phyloP scores from a whole-genome alignment of 2,329 filamentous ascomycete species.

The Ceratocystis lukuohia region DNA sequence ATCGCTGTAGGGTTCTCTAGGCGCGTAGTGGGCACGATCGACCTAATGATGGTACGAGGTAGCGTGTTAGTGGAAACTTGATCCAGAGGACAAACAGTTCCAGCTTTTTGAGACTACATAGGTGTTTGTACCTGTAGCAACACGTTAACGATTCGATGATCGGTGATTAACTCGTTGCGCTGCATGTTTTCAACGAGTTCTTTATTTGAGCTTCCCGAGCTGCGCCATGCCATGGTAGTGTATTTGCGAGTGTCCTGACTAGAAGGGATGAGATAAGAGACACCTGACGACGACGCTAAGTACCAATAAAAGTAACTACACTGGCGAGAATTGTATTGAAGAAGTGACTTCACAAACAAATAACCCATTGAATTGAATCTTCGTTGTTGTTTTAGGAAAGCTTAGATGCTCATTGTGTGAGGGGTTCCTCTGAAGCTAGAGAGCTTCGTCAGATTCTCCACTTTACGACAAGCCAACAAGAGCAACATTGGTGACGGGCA shows the following conservation, averaged over 20 bases:
- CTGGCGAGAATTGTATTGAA: too few species aligned
- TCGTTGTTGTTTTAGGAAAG: too few species aligned
- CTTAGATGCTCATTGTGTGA: too few species aligned
- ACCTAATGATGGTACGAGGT: constrained; percentile 40
- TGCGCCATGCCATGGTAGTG: constrained; percentile 73
- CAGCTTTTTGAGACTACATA: not conserved
- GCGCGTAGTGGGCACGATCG: constrained; percentile 76
- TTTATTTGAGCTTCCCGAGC: constrained; percentile 59
- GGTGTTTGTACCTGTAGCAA: not conserved
- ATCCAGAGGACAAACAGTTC: not conserved
- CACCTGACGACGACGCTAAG: too few species aligned
- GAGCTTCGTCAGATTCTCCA: too few species aligned
- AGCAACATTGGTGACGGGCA: too few species aligned
- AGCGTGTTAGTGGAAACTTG: not conserved
- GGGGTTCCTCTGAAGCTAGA: too few species aligned
- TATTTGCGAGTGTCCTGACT: not conserved
- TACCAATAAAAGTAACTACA: too few species aligned
- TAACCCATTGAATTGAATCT: too few species aligned
- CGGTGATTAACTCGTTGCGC: constrained; percentile 57
- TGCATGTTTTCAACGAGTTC: constrained; percentile 68
- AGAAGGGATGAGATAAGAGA: too few species aligned
- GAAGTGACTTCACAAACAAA: too few species aligned
- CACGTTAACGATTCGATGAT: constrained; percentile 57
- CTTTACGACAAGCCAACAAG: too few species aligned
- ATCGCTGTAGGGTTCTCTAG: constrained; percentile 52